Evolutionary conservation across 2,329 filamentous ascomycete species (phyloP), one percentile per base, ranked within the genome.

Genomic region (Ascochyta clinopodiicola): DNA sequence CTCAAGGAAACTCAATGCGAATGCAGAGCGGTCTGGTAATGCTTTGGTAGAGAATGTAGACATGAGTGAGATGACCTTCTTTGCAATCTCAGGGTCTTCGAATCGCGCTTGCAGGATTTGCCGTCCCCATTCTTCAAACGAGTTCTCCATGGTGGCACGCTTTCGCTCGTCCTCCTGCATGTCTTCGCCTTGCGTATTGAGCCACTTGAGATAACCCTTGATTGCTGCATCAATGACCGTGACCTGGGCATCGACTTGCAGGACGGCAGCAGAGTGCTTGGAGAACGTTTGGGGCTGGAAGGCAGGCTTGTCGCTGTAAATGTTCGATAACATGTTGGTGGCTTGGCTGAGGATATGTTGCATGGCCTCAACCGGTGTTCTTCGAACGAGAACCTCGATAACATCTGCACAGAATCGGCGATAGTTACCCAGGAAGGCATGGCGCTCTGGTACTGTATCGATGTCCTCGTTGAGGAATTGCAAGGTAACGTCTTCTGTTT

Each of bases 401-500:
- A 97, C 85, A 56, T 91, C 88, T 3, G 88, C 87, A 73, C 92
- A 95, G 69, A 96, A 98, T 56, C 95, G 86, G 35, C 95, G 85
- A 74, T 99, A 99, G 70, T 99, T 98, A 4, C 94, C 92, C 10
- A 98, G 83, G 73, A 99, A 99, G 1, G 92, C 92, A 76, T 99
- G 95, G 22, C 92, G 86, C 73, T 99, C 95, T 0, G 95, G 95
- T 19, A 94, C 81, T 0, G 94, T 98, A 69, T 99, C 95, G 51
- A 96, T 96, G 71, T 99, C 95, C 69, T 98, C 93, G 67, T 92
- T 83, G 1, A 99, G 82, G 63, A 96, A 95, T 10, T 91, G 80
- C 55, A 92, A 84, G 0, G 90, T 93, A 2, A 90, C 83, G 65
- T 97, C 88, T 42, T 91, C 85, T 0, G 88, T 89, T 60, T 96